A percentile compares a stretch with the other conserved stretches of the same genome.
phyloP scores from a whole-genome alignment of 441 rosid genomes.

The Manihot esculenta region DNA sequence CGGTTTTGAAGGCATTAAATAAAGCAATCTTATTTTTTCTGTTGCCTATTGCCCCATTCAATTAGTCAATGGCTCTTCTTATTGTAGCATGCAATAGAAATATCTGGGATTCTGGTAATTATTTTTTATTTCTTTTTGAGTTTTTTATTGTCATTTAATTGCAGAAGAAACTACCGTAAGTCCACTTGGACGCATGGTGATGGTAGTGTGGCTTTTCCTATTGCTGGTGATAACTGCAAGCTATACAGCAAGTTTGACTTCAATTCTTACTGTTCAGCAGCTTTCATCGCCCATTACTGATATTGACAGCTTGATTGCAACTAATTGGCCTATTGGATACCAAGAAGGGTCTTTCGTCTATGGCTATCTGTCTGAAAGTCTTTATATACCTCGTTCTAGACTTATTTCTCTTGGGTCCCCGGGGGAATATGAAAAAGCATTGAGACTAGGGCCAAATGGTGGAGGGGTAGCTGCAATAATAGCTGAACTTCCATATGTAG shows the following conservation, averaged over 20 bases:
- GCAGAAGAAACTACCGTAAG: slow-evolving; percentile 73
- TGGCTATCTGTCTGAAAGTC: slow-evolving; percentile 56
- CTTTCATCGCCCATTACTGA: slow-evolving; percentile 81
- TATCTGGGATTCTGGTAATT: slow-evolving; percentile 3
- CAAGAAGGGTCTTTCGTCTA: slow-evolving; percentile 76
- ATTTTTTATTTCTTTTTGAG: not conserved
- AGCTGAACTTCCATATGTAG: slow-evolving; percentile 77
- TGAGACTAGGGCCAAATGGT: slow-evolving; percentile 55
- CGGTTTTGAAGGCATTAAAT: not conserved
- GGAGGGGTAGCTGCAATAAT: slow-evolving; percentile 85
- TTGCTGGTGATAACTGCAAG: slow-evolving; percentile 84
- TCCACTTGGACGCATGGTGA: slow-evolving; percentile 67
- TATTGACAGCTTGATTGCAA: slow-evolving; percentile 72
- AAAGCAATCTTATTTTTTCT: not conserved
- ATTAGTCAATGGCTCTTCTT: not conserved
- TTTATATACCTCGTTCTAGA: slow-evolving; percentile 57
- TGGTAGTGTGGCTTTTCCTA: slow-evolving; percentile 91
- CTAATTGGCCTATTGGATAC: slow-evolving; percentile 70
- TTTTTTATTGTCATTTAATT: slow-evolving; percentile 15
- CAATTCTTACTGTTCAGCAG: slow-evolving; percentile 83
- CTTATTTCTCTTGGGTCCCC: slow-evolving; percentile 61
- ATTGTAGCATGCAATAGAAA: not conserved
- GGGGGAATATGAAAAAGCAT: slow-evolving; percentile 62
- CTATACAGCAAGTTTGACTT: slow-evolving; percentile 86
- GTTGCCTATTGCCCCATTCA: not conserved